phyloP scores from a whole-genome alignment of 441 rosid species.

The Aleurites moluccanus region DNA sequence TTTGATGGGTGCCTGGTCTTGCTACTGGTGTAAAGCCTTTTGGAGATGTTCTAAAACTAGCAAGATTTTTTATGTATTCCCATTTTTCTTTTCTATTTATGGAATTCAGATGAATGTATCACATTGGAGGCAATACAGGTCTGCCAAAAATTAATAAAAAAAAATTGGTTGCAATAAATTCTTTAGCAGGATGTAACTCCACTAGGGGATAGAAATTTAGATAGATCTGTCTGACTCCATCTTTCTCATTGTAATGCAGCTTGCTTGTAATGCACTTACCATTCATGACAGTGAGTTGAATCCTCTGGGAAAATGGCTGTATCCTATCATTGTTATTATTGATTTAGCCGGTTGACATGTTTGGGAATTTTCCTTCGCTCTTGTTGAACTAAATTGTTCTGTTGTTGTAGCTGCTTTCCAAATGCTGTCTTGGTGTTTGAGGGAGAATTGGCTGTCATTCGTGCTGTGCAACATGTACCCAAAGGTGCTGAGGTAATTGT shows the following conservation, averaged over 20 bases:
- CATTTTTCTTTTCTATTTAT: too few relatives aligned
- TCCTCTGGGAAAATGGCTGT: slow-evolving; percentile 85
- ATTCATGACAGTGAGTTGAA: slow-evolving; percentile 91
- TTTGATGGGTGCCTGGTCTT: too few relatives aligned
- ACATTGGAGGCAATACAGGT: too few relatives aligned
- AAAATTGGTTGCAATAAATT: not conserved
- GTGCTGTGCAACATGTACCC: slow-evolving; percentile 64
- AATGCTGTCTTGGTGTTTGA: slow-evolving; percentile 84
- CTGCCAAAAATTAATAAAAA: too few relatives aligned
- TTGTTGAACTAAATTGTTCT: slow-evolving; percentile 25
- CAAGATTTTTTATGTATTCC: too few relatives aligned
- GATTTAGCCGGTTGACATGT: slow-evolving; percentile 7
- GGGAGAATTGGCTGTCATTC: slow-evolving; percentile 71
- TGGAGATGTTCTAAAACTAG: too few relatives aligned
- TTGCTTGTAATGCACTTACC: slow-evolving; percentile 95
- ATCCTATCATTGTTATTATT: slow-evolving; percentile 78
- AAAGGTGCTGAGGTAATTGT: slow-evolving; percentile 69
- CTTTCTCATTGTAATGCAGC: slow-evolving; percentile 46
- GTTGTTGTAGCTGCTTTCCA: slow-evolving; percentile 77
- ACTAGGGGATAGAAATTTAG: slow-evolving; percentile 13
- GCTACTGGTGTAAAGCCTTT: too few relatives aligned
- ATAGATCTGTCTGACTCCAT: slow-evolving; percentile 22
- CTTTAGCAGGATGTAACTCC: not conserved
- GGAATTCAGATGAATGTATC: too few relatives aligned
- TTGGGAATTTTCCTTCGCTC: slow-evolving; percentile 8